Base-by-base conservation (phyloP, 1,139 yeast genomes). In the Geotrichum aggregatum region DNA sequence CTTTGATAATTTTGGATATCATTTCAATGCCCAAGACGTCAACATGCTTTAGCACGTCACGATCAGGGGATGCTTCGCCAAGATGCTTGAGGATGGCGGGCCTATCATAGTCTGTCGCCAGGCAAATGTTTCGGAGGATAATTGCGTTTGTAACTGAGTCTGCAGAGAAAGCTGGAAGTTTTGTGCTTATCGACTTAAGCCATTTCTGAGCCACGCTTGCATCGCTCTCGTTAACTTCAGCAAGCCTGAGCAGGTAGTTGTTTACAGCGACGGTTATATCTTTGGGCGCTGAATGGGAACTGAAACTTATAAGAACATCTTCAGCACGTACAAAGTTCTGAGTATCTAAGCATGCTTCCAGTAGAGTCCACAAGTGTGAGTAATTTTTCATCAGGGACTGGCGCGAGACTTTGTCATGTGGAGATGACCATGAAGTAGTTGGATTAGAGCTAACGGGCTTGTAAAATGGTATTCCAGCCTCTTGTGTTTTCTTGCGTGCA, bases 261-360 rank as follows among this genome's bases (percentile, higher is more conserved):
- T 81, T 80, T 50, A 79, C 68, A 2, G 78, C 78, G 56, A 73
- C 68, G 2, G 70, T 58, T 40, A 73, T 64, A 47, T 70, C 74
- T 3, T 65, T 57, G 1, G 64, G 56, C 6, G 66, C 53, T n/a
- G 76, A 70, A 38, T 76, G 71, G 42, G 76, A 78, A 58, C 77
- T 75, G 47, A 80, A 72, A 1, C 87, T 82, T 42, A 72, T 69
- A 44, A 89, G 70, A 24, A 88, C 82, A 31, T 82, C 72, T 59
- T 79, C 82, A 0, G 96, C 96, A 60, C 97, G 75, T 33, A 76
- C 78, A 60, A 78, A 79, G 63, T 87, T 86, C 51, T 77, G 78
- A 33, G 87, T 77, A 44, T 81, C 78, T 38, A 91, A 66, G 59
- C 94, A 84, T 0, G 95, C 95, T 62, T 88, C 96, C 39, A 88